phyloP scores from a whole-genome alignment of 495 filamentous ascomycete genomes.

The Penicillium herquei region DNA sequence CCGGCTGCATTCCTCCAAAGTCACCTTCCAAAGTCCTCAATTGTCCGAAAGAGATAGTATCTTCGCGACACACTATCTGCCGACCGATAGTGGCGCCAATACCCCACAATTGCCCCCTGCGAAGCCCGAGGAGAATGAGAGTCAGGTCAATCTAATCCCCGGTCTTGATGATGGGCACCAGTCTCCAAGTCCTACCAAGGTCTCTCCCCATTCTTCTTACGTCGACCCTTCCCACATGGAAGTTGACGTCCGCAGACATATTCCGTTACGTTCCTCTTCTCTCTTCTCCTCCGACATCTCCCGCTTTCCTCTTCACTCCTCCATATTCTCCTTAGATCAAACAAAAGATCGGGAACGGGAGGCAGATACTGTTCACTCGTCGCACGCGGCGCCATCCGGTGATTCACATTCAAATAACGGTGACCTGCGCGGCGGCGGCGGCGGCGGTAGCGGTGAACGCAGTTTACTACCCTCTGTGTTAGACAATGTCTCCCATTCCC shows the following conservation, averaged over 20 bases:
- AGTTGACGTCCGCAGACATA: slow-evolving; percentile 44
- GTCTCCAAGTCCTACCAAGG: slow-evolving; percentile 37
- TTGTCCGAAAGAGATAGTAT: slow-evolving; percentile 63
- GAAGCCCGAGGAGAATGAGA: slow-evolving; percentile 31
- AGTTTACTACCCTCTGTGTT: slow-evolving; percentile 32
- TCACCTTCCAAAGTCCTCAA: slow-evolving; percentile 43
- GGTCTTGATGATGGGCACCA: slow-evolving; percentile 33
- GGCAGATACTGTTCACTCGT: slow-evolving; percentile 5
- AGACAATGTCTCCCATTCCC: slow-evolving; percentile 26
- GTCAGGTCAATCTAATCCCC: slow-evolving; percentile 28
- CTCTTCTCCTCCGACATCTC: slow-evolving; percentile 30
- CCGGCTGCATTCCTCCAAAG: slow-evolving; percentile 27
- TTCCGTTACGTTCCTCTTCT: slow-evolving; percentile 31
- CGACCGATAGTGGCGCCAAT: slow-evolving; percentile 45
- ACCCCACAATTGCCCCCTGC: slow-evolving; percentile 50
- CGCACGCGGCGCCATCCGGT: slow-evolving; percentile 20
- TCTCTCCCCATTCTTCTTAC: slow-evolving; percentile 33
- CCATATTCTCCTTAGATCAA: slow-evolving; percentile 27
- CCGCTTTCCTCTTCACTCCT: slow-evolving; percentile 29
- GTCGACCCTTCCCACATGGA: slow-evolving; percentile 43
- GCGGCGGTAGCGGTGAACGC: slow-evolving; percentile 18
- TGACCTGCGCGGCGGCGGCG: slow-evolving; percentile 19
- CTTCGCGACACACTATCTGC: slow-evolving; percentile 60
- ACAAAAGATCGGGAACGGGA: slow-evolving; percentile 22
- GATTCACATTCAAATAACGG: slow-evolving; percentile 23